Evolutionary conservation across 305 asterid genomes (phyloP), one percentile per base, ranked within the genome.

Genomic region (Rubia peregrina): DNA sequence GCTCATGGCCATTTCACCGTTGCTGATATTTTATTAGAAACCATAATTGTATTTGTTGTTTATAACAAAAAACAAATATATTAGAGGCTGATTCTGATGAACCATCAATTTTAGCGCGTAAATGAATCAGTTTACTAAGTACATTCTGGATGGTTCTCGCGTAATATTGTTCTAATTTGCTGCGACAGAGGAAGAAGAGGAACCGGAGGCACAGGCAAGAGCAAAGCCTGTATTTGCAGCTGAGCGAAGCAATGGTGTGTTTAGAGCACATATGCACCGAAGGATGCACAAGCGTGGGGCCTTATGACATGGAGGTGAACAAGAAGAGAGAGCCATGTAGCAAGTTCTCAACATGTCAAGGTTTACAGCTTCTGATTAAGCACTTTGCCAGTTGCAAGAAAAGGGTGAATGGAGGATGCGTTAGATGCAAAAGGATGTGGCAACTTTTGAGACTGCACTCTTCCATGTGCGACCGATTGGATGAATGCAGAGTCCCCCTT

Each of bases 241-340:
- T 92, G 24, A 87, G 96, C 21, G 98, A 92, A 74, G 98, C 98
- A 7, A 92, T 92, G 98, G 91, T 85, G 73, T 88, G 97, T 71
- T 80, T 92, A 7, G 93, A 88, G 74, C 98, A 92, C 63, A 90
- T 92, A 79, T 92, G 96, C 65, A 72, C 86, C 13, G 97, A 90
- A 71, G 98, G 98, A 14, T 92, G 98, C 87, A 90, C 91, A 0
- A 82, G 62, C 9, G 97, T 92, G 0, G 97, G 96, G 11, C 97
- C 98, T 6, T 79, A 60, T 6, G 79, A 87, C 71, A 82, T 85
- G 95, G 86, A 84, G 19, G 81, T 84, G 17, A 78, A 70, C 63
- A 71, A 73, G 78, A 87, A 83, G 65, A 91, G 83, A 83, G 83
- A 83, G 41, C 98, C 98, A 1, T 92, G 97, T 65, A 85, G 85